Conservation (phyloP, 2,329 filamentous ascomycete genomes). For the Monilinia polystroma region DNA sequence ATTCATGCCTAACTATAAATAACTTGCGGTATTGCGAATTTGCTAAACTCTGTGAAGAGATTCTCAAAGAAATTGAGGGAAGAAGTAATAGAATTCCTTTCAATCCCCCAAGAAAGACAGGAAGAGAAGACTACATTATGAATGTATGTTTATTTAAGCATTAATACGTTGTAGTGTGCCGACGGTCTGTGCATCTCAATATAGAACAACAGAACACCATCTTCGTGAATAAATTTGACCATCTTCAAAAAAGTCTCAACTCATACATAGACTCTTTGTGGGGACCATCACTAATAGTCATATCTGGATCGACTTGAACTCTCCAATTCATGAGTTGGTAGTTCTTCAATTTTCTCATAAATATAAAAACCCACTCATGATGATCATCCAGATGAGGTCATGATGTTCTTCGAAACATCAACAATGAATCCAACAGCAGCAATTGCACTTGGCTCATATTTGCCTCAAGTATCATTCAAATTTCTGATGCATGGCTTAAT, state of each 20-base stretch:
- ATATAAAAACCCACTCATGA: not conserved
- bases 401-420: not conserved
- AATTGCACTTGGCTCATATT: not conserved
- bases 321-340: not conserved
- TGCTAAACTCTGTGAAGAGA: too few species aligned
- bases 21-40: too few species aligned
- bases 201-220: not conserved
- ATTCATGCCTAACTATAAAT: too few species aligned
- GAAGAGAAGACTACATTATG: too few species aligned
- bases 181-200: not conserved
- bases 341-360: not conserved
- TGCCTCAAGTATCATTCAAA: not conserved
- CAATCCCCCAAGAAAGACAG: too few species aligned
- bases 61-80: too few species aligned
- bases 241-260: not conserved
- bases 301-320: not conserved
- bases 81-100: too few species aligned
- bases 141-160: too few species aligned
- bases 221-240: not conserved
- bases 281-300: not conserved
- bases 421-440: not conserved
- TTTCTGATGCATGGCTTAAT: not conserved
- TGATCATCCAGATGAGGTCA: not conserved
- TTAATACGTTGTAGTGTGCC: not conserved
- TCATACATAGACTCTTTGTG: not conserved